A percentile compares a stretch with the other conserved stretches of the same genome.
Evolutionary conservation across 768 basidiomycete species (phyloP).

Genomic region (Daedaleopsis nitida): DNA sequence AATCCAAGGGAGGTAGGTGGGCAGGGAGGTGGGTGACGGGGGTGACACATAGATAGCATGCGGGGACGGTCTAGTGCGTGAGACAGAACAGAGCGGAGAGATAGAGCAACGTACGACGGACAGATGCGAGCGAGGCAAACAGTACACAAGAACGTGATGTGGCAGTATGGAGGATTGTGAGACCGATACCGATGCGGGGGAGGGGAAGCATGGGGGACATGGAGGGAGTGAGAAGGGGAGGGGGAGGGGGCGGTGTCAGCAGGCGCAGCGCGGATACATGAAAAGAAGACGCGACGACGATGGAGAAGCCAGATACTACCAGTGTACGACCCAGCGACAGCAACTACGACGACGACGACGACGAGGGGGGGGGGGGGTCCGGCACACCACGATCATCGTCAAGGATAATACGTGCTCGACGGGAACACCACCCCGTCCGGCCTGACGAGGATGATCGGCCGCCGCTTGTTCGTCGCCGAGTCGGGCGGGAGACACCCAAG

Average conservation of each 20-base stretch:
- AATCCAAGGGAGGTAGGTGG: background rate
- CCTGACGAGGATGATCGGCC: constrained; percentile 81
- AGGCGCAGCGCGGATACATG: background rate
- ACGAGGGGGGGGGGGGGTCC: background rate
- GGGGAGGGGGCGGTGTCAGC: background rate
- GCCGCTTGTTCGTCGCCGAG: constrained; percentile 61
- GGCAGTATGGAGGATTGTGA: background rate
- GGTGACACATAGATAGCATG: constrained; percentile 20
- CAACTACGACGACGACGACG: background rate
- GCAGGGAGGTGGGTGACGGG: background rate
- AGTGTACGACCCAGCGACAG: background rate
- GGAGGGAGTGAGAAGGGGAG: background rate
- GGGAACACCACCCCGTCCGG: constrained; percentile 89
- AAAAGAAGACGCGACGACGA: background rate
- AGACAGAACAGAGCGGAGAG: constrained; percentile 13
- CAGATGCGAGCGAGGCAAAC: constrained; percentile 13
- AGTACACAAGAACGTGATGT: background rate
- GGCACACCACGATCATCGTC: constrained; percentile 36
- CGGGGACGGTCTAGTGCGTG: constrained; percentile 21
- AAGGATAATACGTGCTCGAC: constrained; percentile 79
- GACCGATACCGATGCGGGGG: background rate
- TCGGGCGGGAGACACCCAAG: constrained; percentile 82
- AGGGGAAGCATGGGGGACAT: no score
- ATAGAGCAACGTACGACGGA: constrained; percentile 5
- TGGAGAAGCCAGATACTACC: background rate